A percentile compares a stretch with the other conserved stretches of the same genome.
phyloP scores from a whole-genome alignment of 1,284 basidiomycete genomes.

The Cryptococcus amylolentus region DNA sequence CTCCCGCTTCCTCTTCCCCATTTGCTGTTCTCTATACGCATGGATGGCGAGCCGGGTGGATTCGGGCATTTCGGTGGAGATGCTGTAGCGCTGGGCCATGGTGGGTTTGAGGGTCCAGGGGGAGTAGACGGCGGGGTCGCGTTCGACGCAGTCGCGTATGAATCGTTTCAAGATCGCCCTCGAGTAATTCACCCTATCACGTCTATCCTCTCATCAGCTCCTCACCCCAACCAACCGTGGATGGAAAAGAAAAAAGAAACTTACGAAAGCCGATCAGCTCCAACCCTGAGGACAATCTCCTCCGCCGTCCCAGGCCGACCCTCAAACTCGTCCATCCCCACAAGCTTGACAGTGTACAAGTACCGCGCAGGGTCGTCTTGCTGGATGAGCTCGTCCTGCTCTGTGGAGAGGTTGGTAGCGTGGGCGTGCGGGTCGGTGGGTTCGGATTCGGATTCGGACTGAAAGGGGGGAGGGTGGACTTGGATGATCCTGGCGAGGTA shows the following conservation, averaged over 20 bases:
- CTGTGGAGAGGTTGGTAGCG: slow-evolving; percentile 72
- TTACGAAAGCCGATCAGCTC: slow-evolving; percentile 73
- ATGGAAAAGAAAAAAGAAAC: no score
- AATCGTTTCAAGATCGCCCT: slow-evolving; percentile 95
- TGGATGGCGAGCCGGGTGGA: slow-evolving; percentile 75
- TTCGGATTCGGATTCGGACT: background rate
- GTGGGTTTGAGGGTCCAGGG: slow-evolving; percentile 89
- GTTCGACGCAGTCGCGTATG: slow-evolving; percentile 86
- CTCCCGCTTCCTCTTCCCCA: slow-evolving; percentile 77
- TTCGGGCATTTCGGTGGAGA: slow-evolving; percentile 79
- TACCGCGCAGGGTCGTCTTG: slow-evolving; percentile 77
- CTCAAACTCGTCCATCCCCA: slow-evolving; percentile 1
- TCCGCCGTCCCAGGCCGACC: slow-evolving; percentile 7
- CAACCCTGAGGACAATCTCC: slow-evolving; percentile 74
- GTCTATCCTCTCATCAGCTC: slow-evolving; percentile 56
- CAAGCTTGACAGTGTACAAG: slow-evolving; percentile 79
- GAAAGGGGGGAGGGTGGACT: slow-evolving; percentile 58
- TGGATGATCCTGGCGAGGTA: slow-evolving; percentile 52
- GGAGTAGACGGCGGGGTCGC: slow-evolving; percentile 83
- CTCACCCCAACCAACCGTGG: no score
- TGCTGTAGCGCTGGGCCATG: slow-evolving; percentile 76
- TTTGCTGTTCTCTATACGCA: slow-evolving; percentile 75
- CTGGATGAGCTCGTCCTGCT: slow-evolving; percentile 65
- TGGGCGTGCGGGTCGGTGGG: slow-evolving; percentile 51
- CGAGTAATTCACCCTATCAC: slow-evolving; percentile 90